These are phyloP conservation scores for Gymnopus androsaceus DNA, from an alignment of 1,284 basidiomycete species.

Conservation along the genomic window DNA sequence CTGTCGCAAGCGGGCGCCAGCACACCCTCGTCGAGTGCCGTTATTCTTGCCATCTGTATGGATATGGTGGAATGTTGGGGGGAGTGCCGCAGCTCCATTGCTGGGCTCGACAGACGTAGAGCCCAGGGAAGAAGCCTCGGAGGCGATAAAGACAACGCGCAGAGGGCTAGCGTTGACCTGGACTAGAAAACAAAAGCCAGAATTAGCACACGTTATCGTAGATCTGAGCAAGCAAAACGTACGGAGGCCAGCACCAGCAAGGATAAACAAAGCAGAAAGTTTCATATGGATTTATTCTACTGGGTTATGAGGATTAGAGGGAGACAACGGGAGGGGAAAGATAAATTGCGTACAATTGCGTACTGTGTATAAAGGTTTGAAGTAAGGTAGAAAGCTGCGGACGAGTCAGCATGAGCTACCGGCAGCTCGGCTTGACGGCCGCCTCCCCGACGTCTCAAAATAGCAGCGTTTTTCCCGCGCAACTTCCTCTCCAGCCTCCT, in stretches of 20 bases:
- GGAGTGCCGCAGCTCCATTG: background rate
- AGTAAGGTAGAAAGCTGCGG: background rate
- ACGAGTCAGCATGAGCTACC: too few species aligned
- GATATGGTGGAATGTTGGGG: background rate
- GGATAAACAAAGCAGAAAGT: conserved; percentile 28
- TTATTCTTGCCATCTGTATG: background rate
- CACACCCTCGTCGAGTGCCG: background rate
- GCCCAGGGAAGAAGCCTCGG: background rate
- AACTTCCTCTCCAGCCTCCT: too few species aligned
- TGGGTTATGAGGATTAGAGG: background rate
- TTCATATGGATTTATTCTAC: conserved; percentile 27
- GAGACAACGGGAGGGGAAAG: background rate
- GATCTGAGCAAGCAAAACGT: conserved; percentile 13
- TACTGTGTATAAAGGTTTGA: background rate
- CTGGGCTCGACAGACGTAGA: conserved; percentile 2
- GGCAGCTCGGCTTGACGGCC: too few species aligned
- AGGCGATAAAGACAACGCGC: conserved; percentile 32
- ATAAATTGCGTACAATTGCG: background rate
- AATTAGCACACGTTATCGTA: background rate
- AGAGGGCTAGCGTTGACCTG: conserved; percentile 39
- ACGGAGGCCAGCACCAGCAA: conserved; percentile 40
- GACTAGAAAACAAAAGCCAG: conserved; percentile 21
- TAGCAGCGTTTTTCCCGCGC: too few species aligned
- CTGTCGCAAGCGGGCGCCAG: conserved; percentile 7
- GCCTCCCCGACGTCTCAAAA: too few species aligned